Base-by-base conservation (phyloP, 805 yeast genomes). In the Candida maesae region DNA sequence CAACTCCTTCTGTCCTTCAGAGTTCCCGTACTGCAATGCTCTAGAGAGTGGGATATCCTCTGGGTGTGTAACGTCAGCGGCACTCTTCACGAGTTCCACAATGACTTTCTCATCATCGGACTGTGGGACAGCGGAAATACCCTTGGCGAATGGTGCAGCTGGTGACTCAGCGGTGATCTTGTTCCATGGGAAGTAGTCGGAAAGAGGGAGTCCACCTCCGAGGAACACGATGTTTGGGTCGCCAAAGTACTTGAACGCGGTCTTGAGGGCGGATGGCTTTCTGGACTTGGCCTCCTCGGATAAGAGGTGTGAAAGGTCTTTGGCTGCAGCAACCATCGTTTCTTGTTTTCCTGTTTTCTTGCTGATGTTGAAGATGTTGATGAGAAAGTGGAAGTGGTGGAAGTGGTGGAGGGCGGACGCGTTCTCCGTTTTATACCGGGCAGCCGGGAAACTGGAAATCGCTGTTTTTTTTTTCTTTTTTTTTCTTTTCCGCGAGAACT, bases 121-220 rank as follows among this genome's bases (percentile, higher is more conserved):
- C 36, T 56, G 59, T 38, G 78, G 74, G 32, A 57, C 64, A n/a
- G 83, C 80, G 25, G 81, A 86, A 47, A 87, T 84, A 41, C 96
- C 96, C 21, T 78, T 71, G 12, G 69, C 56, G 61, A 89, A 91
- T 2, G 95, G 95, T 17, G 93, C 84, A 11, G 79, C 71, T 42
- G 96, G 95, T 6, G 88, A 70, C 41, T 77, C 78, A 12, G 84
- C 82, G 17, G 73, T 61, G 43, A 91, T 61, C 50, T 79, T 76
- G 55, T 89, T 87, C 75, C 91, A 87, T 33, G 99, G 98, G 75
- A 91, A 91, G 65, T 86, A 84, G 49, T 84, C 91, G 19, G 96
- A 69, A 61, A 87, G 68, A 12, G 99, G 99, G 53, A 91, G 75
- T 7, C 99, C 99, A 55, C 98, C 99, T 41, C 97, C 98, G 41